Base-by-base conservation (phyloP, 345 rosid genomes). In the Pugionium dolabratum region DNA sequence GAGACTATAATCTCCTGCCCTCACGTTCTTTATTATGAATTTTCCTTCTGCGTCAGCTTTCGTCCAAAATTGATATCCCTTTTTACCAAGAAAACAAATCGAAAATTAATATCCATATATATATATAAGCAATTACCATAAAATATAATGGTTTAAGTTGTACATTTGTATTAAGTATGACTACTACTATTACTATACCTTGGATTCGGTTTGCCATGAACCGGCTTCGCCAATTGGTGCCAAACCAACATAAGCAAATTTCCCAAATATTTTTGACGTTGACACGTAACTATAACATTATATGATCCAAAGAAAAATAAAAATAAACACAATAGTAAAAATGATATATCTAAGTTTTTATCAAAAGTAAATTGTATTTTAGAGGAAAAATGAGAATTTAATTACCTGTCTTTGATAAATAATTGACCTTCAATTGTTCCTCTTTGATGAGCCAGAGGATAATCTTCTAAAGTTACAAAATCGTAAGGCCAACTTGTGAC, bases 1-100 rank as follows among this genome's bases (percentile, higher is more conserved):
- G 59, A 94, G 74, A 75, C 76, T 84, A 50, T 94, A 90, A 45
- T 73, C 58, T 6, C 96, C 95, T 2, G 67, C 47, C 73, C 91
- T 81, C 58, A 87, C 80, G 51, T 94, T 85, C 26, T 83, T 54
- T 10, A 94, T 84, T 9, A 48, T 2, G 72, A 94, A 90, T 59
- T 51, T 51, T 2, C 97, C 97, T 37, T 41, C 64, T 50, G 64
- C 63, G 72, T 85, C 80, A 2, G 97, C 76, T 78, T 64, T 57
- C 9, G 80, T 78, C 97, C 97, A 94, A 55, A 94, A 94, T 28
- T 94, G 99, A 75, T 94, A 88, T 25, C 95, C 97, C 99, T 90
- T 70, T 57, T 47, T 32, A 2, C 42, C 3, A 48, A 0, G 7
- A n/a, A 5, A 53, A 33, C 4, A 11, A 52, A 27, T 36, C 29